Evolutionary conservation across 2,329 filamentous ascomycete genomes (phyloP).

Genomic region (Talaromyces sp.): DNA sequence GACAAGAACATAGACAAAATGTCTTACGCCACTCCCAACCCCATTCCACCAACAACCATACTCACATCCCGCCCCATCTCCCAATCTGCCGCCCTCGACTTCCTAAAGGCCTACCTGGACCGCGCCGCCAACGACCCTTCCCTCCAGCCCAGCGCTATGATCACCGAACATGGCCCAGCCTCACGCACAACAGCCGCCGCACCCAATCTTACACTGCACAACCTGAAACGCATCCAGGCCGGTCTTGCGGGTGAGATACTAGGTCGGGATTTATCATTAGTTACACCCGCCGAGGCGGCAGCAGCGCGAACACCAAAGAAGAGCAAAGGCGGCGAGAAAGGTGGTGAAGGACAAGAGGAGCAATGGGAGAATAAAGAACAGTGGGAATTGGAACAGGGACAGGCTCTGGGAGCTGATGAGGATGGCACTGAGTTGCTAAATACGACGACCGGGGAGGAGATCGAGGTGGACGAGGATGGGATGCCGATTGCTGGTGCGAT

Average conservation of each 20-base stretch:
- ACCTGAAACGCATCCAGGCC: slow-evolving; percentile 45
- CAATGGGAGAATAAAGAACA: slow-evolving; percentile 36
- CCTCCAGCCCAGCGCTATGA: slow-evolving; percentile 44
- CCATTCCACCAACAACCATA: slow-evolving; percentile 39
- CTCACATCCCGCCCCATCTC: slow-evolving; percentile 36
- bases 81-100: slow-evolving; percentile 40
- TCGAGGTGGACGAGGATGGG: slow-evolving; percentile 38
- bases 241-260: slow-evolving; percentile 43
- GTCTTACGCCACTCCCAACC: slow-evolving; percentile 35
- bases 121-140: slow-evolving; percentile 42
- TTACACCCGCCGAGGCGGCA: slow-evolving; percentile 24
- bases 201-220: slow-evolving; percentile 44
- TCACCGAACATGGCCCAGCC: slow-evolving; percentile 43
- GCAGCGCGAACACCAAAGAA: slow-evolving; percentile 19
- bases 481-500: slow-evolving; percentile 28
- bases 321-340: slow-evolving; percentile 23
- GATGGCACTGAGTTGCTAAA: slow-evolving; percentile 11
- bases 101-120: slow-evolving; percentile 43
- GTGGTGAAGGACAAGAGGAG: slow-evolving; percentile 17
- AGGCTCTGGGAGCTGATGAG: slow-evolving; percentile 11
- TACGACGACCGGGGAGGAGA: slow-evolving; percentile 31
- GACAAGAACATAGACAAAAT: slow-evolving; percentile 27
- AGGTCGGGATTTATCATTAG: slow-evolving; percentile 39
- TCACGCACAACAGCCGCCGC: slow-evolving; percentile 41
- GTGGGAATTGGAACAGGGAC: slow-evolving; percentile 34